phyloP scores from a whole-genome alignment of 257 asterid species.

The Parsonsia alboflavescens region DNA sequence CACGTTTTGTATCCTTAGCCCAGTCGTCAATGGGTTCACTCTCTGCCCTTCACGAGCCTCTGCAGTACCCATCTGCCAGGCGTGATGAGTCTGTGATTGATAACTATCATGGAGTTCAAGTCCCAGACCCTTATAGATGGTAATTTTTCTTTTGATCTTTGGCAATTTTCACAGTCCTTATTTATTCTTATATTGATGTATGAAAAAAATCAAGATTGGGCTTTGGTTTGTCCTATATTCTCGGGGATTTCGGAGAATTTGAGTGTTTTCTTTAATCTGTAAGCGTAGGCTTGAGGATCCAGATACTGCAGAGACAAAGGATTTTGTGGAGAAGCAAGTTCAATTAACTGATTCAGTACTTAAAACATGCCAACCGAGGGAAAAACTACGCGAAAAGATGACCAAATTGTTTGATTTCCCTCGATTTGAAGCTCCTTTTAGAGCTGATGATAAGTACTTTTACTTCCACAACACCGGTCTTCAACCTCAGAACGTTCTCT shows the following conservation, averaged over 20 bases:
- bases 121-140: slow-evolving; percentile 96
- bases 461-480: slow-evolving; percentile 85
- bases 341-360: slow-evolving; percentile 70
- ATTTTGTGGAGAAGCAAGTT: slow-evolving; percentile 72
- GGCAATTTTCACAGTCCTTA: no score
- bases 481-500: slow-evolving; percentile 86
- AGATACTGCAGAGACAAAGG: slow-evolving; percentile 82
- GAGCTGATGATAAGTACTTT: slow-evolving; percentile 78
- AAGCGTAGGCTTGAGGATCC: slow-evolving; percentile 91
- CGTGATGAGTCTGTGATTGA: slow-evolving; percentile 75
- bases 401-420: slow-evolving; percentile 72
- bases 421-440: slow-evolving; percentile 72
- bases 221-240: neutral
- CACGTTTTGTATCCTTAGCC: slow-evolving; percentile 14
- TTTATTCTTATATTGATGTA: neutral
- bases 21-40: slow-evolving; percentile 58
- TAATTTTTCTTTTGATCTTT: slow-evolving; percentile 17
- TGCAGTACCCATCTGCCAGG: slow-evolving; percentile 59
- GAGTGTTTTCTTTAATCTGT: slow-evolving; percentile 12
- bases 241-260: neutral
- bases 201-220: neutral
- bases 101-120: slow-evolving; percentile 60
- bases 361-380: slow-evolving; percentile 62
- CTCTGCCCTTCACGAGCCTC: slow-evolving; percentile 28
- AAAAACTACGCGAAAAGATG: slow-evolving; percentile 55